Conservation (phyloP, 2,329 filamentous ascomycete species). For the Calonectria pteridis region DNA sequence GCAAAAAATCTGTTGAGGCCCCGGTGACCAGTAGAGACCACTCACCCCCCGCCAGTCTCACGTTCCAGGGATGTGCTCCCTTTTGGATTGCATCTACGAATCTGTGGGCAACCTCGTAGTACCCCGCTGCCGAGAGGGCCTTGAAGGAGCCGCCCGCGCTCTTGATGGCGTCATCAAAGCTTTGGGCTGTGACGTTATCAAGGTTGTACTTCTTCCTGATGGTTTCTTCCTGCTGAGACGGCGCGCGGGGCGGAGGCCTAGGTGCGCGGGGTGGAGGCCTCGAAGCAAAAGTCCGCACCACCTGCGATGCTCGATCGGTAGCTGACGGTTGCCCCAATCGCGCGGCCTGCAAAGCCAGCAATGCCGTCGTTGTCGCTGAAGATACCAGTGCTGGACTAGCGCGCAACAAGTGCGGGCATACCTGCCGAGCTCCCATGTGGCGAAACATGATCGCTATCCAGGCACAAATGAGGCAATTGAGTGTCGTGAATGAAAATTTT, state of each 20-base stretch:
- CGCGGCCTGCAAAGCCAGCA: neutral
- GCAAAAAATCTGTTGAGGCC: neutral
- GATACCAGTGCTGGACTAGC: neutral
- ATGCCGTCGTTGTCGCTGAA: neutral
- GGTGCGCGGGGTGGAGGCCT: slow-evolving; percentile 28
- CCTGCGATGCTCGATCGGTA: slow-evolving; percentile 20
- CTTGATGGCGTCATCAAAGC: slow-evolving; percentile 38
- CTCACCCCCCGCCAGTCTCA: slow-evolving; percentile 42
- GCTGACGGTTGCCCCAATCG: neutral
- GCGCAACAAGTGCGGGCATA: slow-evolving; percentile 28
- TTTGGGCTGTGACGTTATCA: slow-evolving; percentile 35
- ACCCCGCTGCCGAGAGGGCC: slow-evolving; percentile 38
- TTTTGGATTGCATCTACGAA: slow-evolving; percentile 39
- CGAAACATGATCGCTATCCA: slow-evolving; percentile 13
- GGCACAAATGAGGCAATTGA: neutral
- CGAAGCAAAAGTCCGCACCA: slow-evolving; percentile 34
- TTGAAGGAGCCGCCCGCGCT: slow-evolving; percentile 31
- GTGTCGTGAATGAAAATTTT: neutral
- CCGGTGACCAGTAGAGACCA: neutral
- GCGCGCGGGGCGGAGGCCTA: slow-evolving; percentile 26
- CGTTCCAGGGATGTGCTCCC: slow-evolving; percentile 36
- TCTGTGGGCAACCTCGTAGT: slow-evolving; percentile 37
- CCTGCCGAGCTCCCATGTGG: slow-evolving; percentile 5
- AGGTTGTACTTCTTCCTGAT: slow-evolving; percentile 37
- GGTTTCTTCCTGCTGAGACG: slow-evolving; percentile 13